Conservation (phyloP, 345 rosid genomes). For the Xanthoceras sorbifolium region DNA sequence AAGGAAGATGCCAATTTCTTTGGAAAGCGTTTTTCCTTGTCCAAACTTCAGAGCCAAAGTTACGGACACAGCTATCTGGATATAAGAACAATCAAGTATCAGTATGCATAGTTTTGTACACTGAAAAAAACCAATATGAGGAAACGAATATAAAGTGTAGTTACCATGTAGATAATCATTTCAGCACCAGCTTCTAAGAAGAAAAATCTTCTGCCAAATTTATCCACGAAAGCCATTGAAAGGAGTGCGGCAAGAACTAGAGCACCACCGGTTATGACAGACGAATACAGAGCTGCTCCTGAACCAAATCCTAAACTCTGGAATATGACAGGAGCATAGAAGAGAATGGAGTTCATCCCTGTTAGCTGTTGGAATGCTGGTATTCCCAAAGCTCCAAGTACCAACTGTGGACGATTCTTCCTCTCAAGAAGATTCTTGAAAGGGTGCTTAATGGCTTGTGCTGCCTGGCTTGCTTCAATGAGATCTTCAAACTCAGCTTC, state of each 20-base stretch:
- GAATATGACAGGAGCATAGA: constrained; percentile 83
- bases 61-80: constrained; percentile 56
- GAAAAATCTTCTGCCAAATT: constrained; percentile 72
- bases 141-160: background rate
- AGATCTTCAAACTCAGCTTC: constrained; percentile 80
- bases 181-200: constrained; percentile 77
- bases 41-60: constrained; percentile 72
- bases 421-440: constrained; percentile 62
- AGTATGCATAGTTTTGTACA: background rate
- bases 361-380: constrained; percentile 88
- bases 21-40: constrained; percentile 50
- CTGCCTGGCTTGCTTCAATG: constrained; percentile 72
- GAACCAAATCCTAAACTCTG: constrained; percentile 87
- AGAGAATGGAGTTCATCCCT: constrained; percentile 81
- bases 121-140: background rate
- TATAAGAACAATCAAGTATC: background rate
- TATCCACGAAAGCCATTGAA: constrained; percentile 73
- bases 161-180: constrained; percentile 75
- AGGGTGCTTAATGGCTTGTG: constrained; percentile 64
- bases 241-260: constrained; percentile 58
- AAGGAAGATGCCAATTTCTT: constrained; percentile 46
- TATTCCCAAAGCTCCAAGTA: constrained; percentile 70
- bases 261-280: constrained; percentile 58
- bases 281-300: constrained; percentile 58
- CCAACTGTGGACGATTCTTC: constrained; percentile 70